Base-by-base conservation (phyloP, 2,329 filamentous ascomycete genomes). In the Penicillium sp. region DNA sequence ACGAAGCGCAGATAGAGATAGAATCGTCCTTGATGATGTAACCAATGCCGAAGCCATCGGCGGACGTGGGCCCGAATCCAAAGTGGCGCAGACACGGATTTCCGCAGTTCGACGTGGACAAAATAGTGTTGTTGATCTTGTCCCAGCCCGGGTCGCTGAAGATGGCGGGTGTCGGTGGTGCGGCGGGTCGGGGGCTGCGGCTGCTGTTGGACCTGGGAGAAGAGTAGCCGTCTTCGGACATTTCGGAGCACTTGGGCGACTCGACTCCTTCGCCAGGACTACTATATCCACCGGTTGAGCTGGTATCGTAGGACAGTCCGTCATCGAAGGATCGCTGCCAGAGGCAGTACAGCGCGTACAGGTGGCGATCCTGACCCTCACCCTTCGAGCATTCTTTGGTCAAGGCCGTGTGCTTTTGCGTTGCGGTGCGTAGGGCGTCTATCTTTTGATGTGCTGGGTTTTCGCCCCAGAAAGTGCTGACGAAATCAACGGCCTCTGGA, bases 11-110 rank as follows among this genome's bases (percentile, higher is more conserved):
- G 54, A 98, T 92, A 41, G 86, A 89, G 53, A 97, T 88, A 42
- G 83, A 81, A 45, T 93, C 88, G 59, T 95, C 89, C 72, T 98
- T 98, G 80, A 98, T 96, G 64, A 98, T 97, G 74, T 98, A 98
- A 2, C 93, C 93, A 48, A 98, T 96, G 27, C 93, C 93, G 65
- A 97, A 97, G 0, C 93, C 93, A 58, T 96, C 90, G 2, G 85
- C 92, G 0, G 88, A 92, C 0, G 92, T 95, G 1, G 93, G 93
- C 0, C 93, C 93, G 66, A 98, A 98, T 3, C 93, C 93, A 63
- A 98, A 98, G 62, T 97, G 92, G 1, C 93, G 84, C 15, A 98
- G 82, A 0, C 87, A 89, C 0, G 93, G 93, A 71, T 97, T 98
- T 51, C 93, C 93, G 71, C 93, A 98, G 76, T 98, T 98, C n/a